Evolutionary conservation across 2,329 filamentous ascomycete genomes (phyloP), one percentile per base, ranked within the genome.

Genomic region (Fusarium sp.): DNA sequence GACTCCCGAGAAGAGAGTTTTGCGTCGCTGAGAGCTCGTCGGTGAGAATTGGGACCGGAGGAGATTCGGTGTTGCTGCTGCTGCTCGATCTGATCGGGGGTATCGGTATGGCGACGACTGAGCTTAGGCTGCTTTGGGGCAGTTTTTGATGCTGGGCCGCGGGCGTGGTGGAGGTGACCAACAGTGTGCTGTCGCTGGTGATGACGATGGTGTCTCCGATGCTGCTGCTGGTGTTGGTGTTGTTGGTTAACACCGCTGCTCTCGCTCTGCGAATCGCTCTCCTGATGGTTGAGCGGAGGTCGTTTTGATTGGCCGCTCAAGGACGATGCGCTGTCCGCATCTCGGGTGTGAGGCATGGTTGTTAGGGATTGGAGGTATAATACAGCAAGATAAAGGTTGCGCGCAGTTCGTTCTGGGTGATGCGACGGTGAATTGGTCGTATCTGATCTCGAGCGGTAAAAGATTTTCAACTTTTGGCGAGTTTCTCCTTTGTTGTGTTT

Each of bases 271-370:
- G 80, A 74, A 72, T 81, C 79, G 77, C 80, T 82, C 69, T 82
- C 80, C 75, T 79, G 80, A 66, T 81, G 80, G 75, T 72, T 78
- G 78, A 81, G 80, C 61, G 82, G 73, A 78, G 86, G 83, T 32
- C 85, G 85, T 82, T 88, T 88, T 88, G 86, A 88, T 88, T 89
- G 87, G 87, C 82, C 81, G 79, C 81, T 80, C 72, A 82, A 80
- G 74, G 82, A 80, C 75, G 84, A 83, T 81, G 84, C 81, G 82
- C 84, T 85, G 80, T 86, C 84, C 76, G 78, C 79, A 76, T 88
- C 85, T 80, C 81, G 83, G 79, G 86, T 85, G 77, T 81, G 82
- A 77, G 82, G 79, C 85, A 83, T 84, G 80, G 72, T 74, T 80
- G 77, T 69, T 74, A 54, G 64, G 28, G 40, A 30, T 58, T 32